Base-by-base conservation (phyloP, 805 yeast species). In the Schwanniomyces pseudopolymorphus region DNA sequence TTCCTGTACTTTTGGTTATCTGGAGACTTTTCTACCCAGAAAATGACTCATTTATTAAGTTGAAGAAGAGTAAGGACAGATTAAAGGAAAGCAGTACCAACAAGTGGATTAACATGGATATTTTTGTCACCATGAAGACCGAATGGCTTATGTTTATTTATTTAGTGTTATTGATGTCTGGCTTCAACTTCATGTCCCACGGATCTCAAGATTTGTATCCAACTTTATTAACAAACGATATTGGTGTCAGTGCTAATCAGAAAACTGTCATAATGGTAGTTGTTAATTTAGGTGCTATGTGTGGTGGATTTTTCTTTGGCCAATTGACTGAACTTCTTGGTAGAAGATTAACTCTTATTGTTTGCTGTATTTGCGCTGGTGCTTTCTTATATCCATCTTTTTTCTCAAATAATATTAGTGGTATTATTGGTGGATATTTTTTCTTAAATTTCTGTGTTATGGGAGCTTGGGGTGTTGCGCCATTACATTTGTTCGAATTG, bases 391-490 rank as follows among this genome's bases (percentile, higher is more conserved):
- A 70, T 46, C 74, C 74, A 42, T 66, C 70, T 61, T 68, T 65
- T 14, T 64, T 57, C 48, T 49, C 62, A 17, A 43, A 33, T 9
- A 55, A 59, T 35, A 43, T 57, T n/a, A 73, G 74, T 14, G 81
- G 75, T 14, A 74, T 78, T 47, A 76, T 75, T 52, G 84, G 82
- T 0, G 84, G 83, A 52, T 85, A 67, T 1, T 81, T 81, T 61
- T 80, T 79, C 65, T 63, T 81, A 47, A 85, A 81, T 57, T 78
- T 78, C 57, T 78, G 75, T 50, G 85, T 82, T 43, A 85, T 81
- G 66, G 87, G 87, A 56, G 80, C 83, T 22, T 83, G 85, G 84
- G 87, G 87, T 56, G 82, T 81, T 37, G 72, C 78, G 43, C 87
- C 87, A 46, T 71, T 80, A 47, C 85, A 82, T 62, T 66, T 83